A percentile compares a stretch with the other conserved stretches of the same genome.
Evolutionary conservation across 1,284 basidiomycete genomes (phyloP).

Genomic region (Jaminaea rosea): DNA sequence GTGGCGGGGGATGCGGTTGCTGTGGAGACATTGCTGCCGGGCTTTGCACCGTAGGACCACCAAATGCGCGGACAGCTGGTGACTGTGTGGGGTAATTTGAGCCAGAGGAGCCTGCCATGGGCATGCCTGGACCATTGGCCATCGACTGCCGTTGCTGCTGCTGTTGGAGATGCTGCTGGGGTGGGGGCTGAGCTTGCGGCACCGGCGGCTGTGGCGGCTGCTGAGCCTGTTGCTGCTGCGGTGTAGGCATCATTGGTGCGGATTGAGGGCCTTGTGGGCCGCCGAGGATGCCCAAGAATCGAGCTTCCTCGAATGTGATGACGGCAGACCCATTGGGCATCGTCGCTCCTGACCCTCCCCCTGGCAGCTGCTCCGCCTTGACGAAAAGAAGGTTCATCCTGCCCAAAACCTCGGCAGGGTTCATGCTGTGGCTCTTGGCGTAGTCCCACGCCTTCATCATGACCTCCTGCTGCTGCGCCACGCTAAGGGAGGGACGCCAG

Average conservation of each 20-base stretch:
- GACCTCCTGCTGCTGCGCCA: neutral
- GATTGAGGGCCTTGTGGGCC: too few relatives aligned
- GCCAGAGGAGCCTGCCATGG: too few relatives aligned
- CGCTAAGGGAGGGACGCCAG: neutral
- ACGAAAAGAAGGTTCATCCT: neutral
- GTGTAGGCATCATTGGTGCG: too few relatives aligned
- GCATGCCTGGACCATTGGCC: too few relatives aligned
- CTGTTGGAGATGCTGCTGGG: slow-evolving; percentile 4
- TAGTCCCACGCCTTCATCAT: neutral
- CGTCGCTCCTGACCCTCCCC: neutral
- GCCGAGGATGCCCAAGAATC: neutral
- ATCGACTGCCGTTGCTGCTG: too few relatives aligned
- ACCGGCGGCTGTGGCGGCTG: slow-evolving; percentile 3
- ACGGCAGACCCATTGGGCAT: neutral
- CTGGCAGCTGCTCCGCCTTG: neutral
- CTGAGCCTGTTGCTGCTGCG: neutral
- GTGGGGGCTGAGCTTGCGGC: slow-evolving; percentile 6
- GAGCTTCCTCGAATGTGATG: neutral
- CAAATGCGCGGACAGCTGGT: too few relatives aligned
- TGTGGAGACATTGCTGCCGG: too few relatives aligned
- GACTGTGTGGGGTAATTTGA: too few relatives aligned
- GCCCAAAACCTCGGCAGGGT: neutral
- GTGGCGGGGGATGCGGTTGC: too few relatives aligned
- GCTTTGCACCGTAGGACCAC: too few relatives aligned
- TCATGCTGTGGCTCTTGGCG: neutral